Evolutionary conservation across 2,329 filamentous ascomycete species (phyloP).

Genomic region (Aspergillus brunneoviolaceus): DNA sequence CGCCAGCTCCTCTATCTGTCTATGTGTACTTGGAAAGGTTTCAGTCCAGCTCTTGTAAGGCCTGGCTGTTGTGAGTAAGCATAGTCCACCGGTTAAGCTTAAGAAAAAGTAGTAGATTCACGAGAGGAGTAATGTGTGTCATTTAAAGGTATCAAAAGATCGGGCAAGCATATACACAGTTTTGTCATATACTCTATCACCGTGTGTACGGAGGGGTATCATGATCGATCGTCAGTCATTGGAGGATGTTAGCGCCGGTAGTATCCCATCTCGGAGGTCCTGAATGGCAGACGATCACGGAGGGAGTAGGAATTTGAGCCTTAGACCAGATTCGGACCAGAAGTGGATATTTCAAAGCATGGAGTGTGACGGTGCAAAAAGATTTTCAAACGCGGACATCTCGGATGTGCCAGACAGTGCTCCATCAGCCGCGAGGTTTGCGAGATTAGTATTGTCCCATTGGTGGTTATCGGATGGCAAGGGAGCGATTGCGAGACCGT

Average conservation of each 20-base stretch:
- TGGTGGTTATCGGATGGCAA: conserved; percentile 6
- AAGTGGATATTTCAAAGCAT: conserved; percentile 16
- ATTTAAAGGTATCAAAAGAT: neutral
- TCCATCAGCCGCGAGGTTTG: conserved; percentile 1
- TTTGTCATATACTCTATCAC: neutral
- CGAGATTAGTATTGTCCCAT: neutral
- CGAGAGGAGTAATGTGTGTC: neutral
- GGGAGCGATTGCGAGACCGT: conserved; percentile 41
- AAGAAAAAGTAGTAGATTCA: neutral
- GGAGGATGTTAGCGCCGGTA: neutral
- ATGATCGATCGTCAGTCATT: conserved; percentile 5
- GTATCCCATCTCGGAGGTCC: neutral
- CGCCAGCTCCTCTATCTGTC: no score
- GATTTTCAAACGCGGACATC: conserved; percentile 19
- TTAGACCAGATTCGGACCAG: neutral
- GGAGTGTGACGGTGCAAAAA: conserved; percentile 24
- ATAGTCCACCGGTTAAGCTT: no score
- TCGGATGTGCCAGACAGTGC: conserved; percentile 14
- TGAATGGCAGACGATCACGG: neutral
- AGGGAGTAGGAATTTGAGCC: no score
- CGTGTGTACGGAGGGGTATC: neutral
- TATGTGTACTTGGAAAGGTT: no score
- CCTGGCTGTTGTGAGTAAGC: no score
- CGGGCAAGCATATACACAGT: neutral
- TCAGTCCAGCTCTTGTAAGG: no score